Percentiles rank a stretch among this genome's conserved stretches.
Evolutionary conservation across 2,329 filamentous ascomycete species (phyloP).

Genomic region (Sarocladium oryzae): DNA sequence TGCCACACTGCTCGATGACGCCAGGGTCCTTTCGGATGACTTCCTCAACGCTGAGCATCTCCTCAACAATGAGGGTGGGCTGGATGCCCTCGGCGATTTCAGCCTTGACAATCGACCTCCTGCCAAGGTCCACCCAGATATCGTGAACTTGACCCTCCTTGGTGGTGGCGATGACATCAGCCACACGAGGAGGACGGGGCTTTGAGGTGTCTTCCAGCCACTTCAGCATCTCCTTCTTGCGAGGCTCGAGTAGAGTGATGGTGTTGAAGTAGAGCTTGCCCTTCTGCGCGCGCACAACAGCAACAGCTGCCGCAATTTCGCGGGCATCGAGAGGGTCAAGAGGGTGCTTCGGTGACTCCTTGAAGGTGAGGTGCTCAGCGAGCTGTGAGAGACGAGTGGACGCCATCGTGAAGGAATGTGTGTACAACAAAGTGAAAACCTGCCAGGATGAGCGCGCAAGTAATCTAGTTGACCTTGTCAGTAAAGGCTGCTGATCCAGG

Average conservation of each 20-base stretch:
- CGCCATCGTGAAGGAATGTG: background rate
- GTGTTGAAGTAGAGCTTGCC: slow-evolving; percentile 25
- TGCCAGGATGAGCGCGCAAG: too few species aligned
- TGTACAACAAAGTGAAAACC: too few species aligned
- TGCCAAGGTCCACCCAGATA: background rate
- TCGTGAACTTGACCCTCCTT: background rate
- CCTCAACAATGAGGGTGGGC: slow-evolving; percentile 65
- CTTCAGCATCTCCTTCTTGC: slow-evolving; percentile 10
- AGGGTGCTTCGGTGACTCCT: slow-evolving; percentile 8
- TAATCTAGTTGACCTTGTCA: too few species aligned
- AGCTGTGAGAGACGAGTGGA: background rate
- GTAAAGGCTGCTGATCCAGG: background rate
- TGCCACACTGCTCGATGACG: slow-evolving; percentile 70
- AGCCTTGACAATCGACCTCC: background rate
- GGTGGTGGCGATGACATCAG: slow-evolving; percentile 1
- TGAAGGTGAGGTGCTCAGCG: slow-evolving; percentile 4
- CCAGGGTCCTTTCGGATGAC: slow-evolving; percentile 61
- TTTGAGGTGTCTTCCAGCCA: slow-evolving; percentile 9
- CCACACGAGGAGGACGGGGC: background rate
- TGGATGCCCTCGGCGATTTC: slow-evolving; percentile 28
- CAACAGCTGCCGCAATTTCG: slow-evolving; percentile 54
- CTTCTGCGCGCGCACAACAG: slow-evolving; percentile 56
- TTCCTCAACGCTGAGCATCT: slow-evolving; percentile 67
- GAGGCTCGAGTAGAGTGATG: slow-evolving; percentile 12
- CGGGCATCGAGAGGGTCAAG: slow-evolving; percentile 33